phyloP scores from a whole-genome alignment of 2,329 filamentous ascomycete species.

The Sporothrix brasiliensis region DNA sequence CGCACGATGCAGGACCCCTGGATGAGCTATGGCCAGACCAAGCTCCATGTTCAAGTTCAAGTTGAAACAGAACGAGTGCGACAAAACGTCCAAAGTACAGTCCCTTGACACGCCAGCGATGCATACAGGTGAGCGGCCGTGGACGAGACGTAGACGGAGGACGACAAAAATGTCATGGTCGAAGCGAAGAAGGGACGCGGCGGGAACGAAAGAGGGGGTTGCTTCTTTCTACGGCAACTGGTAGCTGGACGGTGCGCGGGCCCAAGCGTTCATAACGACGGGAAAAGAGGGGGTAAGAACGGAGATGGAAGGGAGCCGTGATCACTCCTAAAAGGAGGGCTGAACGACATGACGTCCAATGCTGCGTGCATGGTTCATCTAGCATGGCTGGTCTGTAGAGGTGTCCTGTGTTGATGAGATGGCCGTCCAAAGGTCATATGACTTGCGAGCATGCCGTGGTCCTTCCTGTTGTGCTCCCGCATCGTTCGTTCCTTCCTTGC shows the following conservation, averaged over 20 bases:
- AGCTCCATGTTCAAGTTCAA: not conserved
- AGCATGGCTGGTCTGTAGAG: not conserved
- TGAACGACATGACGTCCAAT: not conserved
- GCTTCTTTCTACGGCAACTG: not conserved
- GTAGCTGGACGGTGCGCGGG: not conserved
- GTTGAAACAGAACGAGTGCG: slow-evolving; percentile 9
- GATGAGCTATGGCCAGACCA: not conserved
- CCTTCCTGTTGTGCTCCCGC: not conserved
- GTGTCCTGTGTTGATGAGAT: not conserved
- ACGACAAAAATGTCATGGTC: not conserved
- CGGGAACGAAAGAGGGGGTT: not conserved
- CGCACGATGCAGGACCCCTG: slow-evolving; percentile 13
- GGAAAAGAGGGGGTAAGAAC: not conserved
- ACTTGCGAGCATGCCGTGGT: not conserved
- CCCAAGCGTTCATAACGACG: not conserved
- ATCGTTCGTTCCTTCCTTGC: not conserved
- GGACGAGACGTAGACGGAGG: too few relatives aligned
- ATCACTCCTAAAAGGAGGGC: not conserved
- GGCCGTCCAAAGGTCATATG: not conserved
- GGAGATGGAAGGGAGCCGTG: not conserved
- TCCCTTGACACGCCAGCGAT: not conserved
- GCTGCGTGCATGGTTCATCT: not conserved
- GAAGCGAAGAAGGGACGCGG: slow-evolving; percentile 3
- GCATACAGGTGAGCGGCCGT: not conserved
- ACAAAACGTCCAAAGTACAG: not conserved